Percentiles rank a stretch among this genome's conserved stretches.
Conservation (phyloP, 306 rosid genomes). For the Arachis hypogaea region DNA sequence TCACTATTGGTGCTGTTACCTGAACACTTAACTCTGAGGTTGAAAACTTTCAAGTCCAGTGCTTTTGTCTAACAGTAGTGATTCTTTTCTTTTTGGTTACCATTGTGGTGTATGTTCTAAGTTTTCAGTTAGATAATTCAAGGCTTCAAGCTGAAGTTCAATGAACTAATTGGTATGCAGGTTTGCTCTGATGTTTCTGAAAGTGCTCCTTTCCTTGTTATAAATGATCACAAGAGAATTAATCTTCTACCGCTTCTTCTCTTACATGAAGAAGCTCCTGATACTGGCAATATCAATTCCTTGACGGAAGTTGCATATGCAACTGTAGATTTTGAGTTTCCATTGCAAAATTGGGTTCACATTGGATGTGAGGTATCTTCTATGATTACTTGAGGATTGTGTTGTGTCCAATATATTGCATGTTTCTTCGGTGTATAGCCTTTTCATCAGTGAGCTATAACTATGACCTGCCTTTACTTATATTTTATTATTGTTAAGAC, state of each 20-base stretch:
- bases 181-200: constrained; percentile 46
- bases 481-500: constrained; percentile 6
- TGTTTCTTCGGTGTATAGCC: constrained; percentile 22
- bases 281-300: constrained; percentile 46
- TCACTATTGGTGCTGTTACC: constrained; percentile 2
- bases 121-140: constrained; percentile 22
- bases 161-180: constrained; percentile 50
- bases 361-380: constrained; percentile 81
- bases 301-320: constrained; percentile 56
- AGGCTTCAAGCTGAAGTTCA: constrained; percentile 9
- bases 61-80: not conserved
- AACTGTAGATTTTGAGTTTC: constrained; percentile 59
- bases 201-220: constrained; percentile 67
- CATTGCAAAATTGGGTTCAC: constrained; percentile 84
- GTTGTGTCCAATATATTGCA: not conserved
- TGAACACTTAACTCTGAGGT: not conserved
- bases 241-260: constrained; percentile 56
- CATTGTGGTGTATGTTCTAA: not conserved
- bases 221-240: constrained; percentile 56
- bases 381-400: constrained; percentile 30
- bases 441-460: constrained; percentile 1
- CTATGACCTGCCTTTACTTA: constrained; percentile 3
- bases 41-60: constrained; percentile 2
- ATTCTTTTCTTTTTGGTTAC: not conserved
- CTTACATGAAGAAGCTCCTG: constrained; percentile 58